A percentile compares a stretch with the other conserved stretches of the same genome.
These are phyloP conservation scores for Prototheca wickerhamii DNA, from an alignment of 163 green algal species.

Conservation along the genomic window DNA sequence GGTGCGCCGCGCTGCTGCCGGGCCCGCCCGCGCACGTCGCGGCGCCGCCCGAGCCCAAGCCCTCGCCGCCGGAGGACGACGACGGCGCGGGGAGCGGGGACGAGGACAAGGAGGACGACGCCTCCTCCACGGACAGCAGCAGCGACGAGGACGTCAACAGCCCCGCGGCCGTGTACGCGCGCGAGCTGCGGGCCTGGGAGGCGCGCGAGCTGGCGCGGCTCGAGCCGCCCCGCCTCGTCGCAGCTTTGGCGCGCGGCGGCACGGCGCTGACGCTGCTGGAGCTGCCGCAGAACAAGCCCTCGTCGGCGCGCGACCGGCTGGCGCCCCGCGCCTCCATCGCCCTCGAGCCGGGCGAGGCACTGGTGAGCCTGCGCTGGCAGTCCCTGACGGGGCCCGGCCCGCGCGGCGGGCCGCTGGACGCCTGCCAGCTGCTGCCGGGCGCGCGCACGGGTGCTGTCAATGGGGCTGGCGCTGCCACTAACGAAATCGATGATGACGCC, in stretches of 20 bases:
- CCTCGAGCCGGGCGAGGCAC: conserved; percentile 28
- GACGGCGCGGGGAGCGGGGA: conserved; percentile 1
- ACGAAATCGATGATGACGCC: too few relatives aligned
- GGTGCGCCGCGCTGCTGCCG: not conserved
- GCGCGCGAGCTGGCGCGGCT: conserved; percentile 11
- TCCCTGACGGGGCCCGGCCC: too few relatives aligned
- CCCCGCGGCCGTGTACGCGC: conserved; percentile 3
- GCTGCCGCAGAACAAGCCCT: not conserved
- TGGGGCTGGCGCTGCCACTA: too few relatives aligned
- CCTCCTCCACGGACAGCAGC: not conserved
- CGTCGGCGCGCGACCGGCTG: not conserved
- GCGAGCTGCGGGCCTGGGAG: conserved; percentile 16
- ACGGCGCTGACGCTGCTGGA: not conserved
- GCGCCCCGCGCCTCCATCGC: not conserved
- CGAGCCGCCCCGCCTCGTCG: conserved; percentile 15
- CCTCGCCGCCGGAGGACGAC: not conserved
- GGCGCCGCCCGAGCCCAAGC: conserved; percentile 6
- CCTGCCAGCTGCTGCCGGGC: too few relatives aligned
- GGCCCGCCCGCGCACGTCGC: conserved; percentile 23
- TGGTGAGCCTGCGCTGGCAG: conserved; percentile 26
- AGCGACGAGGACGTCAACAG: not conserved
- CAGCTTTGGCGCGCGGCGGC: not conserved
- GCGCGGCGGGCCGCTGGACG: too few relatives aligned
- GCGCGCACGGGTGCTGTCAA: not conserved
- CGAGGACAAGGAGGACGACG: not conserved